Conservation (phyloP, 192 early-diverging fungal species). For the Hyaloraphidium curvatum region DNA sequence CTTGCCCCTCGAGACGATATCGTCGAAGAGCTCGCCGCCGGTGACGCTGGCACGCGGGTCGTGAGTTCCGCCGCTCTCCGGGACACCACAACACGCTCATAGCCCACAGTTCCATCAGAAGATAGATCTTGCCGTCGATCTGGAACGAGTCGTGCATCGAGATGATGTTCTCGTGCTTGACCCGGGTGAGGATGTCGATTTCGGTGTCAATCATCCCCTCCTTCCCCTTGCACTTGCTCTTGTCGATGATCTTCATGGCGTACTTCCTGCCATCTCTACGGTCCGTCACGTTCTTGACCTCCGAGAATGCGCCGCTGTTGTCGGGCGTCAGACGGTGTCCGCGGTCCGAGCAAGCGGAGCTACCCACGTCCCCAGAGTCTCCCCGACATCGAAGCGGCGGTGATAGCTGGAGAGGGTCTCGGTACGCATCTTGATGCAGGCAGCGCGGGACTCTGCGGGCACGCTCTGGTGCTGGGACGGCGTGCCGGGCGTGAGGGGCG, state of each 20-base stretch:
- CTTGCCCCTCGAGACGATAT: constrained; percentile 52
- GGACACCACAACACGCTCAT: not conserved
- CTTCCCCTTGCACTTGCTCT: constrained; percentile 57
- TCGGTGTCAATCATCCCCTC: constrained; percentile 81
- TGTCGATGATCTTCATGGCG: constrained; percentile 85
- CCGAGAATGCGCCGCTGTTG: not conserved
- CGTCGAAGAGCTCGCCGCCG: constrained; percentile 78
- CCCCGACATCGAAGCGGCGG: not conserved
- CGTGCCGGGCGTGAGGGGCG: no score
- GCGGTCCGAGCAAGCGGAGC: not conserved
- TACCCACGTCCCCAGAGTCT: not conserved
- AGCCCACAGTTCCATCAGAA: constrained; percentile 25
- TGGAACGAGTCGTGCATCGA: constrained; percentile 60
- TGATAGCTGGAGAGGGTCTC: no score
- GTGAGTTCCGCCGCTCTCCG: not conserved
- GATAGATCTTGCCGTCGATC: constrained; percentile 7
- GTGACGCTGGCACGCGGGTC: constrained; percentile 6
- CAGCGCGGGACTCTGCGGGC: no score
- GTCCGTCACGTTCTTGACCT: not conserved
- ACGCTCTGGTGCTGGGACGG: no score
- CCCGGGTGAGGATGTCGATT: constrained; percentile 61
- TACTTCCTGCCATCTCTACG: no score
- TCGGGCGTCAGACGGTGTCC: not conserved
- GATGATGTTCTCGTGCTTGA: constrained; percentile 80
- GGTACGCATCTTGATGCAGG: no score